A percentile compares a stretch with the other conserved stretches of the same genome.
Evolutionary conservation across 2,329 filamentous ascomycete species (phyloP).

Genomic region (Thermochaetoides dissita): DNA sequence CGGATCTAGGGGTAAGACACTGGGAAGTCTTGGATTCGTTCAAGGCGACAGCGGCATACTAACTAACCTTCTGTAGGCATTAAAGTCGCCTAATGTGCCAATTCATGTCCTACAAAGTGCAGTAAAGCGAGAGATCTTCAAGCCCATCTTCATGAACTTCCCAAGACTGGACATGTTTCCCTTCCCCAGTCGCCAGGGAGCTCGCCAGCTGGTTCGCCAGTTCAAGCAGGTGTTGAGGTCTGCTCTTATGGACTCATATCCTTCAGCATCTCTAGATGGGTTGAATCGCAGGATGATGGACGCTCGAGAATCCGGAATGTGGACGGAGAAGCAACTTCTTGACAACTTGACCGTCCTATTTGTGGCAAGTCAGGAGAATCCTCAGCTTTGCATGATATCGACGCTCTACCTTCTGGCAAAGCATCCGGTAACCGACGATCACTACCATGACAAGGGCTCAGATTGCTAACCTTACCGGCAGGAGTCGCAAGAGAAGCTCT

Average conservation of each 20-base stretch:
- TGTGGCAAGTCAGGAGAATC: constrained; percentile 12
- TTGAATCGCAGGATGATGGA: constrained; percentile 7
- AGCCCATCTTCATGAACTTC: constrained; percentile 12
- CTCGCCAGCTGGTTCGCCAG: constrained; percentile 4
- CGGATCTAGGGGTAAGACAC: constrained; percentile 4
- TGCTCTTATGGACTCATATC: constrained; percentile 4
- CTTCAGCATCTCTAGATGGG: background rate
- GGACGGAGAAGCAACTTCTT: constrained; percentile 9
- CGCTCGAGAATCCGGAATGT: constrained; percentile 3
- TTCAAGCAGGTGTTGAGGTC: constrained; percentile 8
- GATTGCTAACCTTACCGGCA: constrained; percentile 6
- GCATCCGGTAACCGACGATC: constrained; percentile 4
- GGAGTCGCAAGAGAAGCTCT: constrained; percentile 16
- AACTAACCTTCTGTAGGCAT: constrained; percentile 1
- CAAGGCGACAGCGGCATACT: background rate
- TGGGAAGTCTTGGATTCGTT: background rate
- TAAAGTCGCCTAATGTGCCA: constrained; percentile 6
- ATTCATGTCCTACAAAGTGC: constrained; percentile 10
- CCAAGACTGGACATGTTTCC: constrained; percentile 8
- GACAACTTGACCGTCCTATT: constrained; percentile 11
- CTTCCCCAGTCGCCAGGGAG: constrained; percentile 6
- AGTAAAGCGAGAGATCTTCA: constrained; percentile 12
- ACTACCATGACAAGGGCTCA: background rate
- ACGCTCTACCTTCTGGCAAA: constrained; percentile 11
- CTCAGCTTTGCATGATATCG: constrained; percentile 12